phyloP scores from a whole-genome alignment of 169 alveolate species.

The Amoebophrya sp. region DNA sequence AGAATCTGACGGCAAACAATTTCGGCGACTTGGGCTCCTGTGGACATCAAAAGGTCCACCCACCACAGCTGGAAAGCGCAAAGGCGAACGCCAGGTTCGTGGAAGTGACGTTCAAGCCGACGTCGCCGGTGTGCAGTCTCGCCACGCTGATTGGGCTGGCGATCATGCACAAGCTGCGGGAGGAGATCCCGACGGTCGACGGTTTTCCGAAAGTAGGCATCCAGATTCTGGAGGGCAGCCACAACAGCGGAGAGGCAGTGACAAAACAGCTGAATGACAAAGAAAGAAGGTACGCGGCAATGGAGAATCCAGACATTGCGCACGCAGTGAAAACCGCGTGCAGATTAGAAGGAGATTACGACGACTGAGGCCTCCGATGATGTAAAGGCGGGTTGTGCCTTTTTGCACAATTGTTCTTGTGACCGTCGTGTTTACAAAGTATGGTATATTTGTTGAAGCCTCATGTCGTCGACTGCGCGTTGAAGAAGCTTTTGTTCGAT shows the following conservation, averaged over 20 bases:
- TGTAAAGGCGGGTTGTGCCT: no score
- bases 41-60: no score
- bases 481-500: no score
- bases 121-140: background rate
- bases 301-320: background rate
- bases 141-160: background rate
- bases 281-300: background rate
- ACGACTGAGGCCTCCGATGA: background rate
- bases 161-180: background rate
- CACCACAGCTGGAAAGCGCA: no score
- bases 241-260: background rate
- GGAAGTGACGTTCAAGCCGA: background rate
- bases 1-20: no score
- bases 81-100: no score
- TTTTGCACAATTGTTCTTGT: no score
- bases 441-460: no score
- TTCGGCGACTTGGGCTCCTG: no score
- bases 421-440: no score
- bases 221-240: background rate
- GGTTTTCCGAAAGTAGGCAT: background rate
- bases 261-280: background rate
- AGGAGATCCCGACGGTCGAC: background rate
- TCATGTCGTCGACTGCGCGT: no score
- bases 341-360: background rate
- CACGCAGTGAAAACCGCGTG: background rate